Conservation (phyloP, 208 protist species). For the Trypanosoma boissoni region DNA sequence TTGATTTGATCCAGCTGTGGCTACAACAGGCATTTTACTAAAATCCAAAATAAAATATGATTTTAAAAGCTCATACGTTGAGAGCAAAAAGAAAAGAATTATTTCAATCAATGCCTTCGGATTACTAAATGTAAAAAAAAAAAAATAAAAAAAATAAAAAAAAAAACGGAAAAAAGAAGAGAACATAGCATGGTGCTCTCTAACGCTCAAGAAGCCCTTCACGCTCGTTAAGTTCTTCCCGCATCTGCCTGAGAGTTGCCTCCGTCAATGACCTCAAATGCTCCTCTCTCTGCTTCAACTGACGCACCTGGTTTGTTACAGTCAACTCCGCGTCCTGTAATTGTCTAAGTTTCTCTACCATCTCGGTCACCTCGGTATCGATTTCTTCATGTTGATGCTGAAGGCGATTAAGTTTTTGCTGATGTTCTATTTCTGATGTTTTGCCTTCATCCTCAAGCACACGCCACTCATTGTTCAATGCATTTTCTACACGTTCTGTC, state of each 20-base stretch:
- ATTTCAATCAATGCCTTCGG: neutral
- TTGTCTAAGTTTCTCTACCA: constrained; percentile 21
- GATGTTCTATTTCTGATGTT: constrained; percentile 21
- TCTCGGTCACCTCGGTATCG: constrained; percentile 13
- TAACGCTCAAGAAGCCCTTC: constrained; percentile 17
- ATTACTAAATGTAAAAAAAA: constrained; percentile 10
- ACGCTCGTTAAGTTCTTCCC: constrained; percentile 26
- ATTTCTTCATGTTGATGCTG: constrained; percentile 25
- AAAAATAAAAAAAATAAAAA: constrained; percentile 5
- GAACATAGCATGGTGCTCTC: neutral
- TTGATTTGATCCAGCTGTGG: constrained; percentile 15
- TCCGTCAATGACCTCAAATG: constrained; percentile 21
- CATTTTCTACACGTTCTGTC: constrained; percentile 23
- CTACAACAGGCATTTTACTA: constrained; percentile 18
- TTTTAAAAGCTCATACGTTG: neutral
- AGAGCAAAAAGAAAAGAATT: neutral
- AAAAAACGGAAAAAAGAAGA: constrained; percentile 17
- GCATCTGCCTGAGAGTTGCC: constrained; percentile 28
- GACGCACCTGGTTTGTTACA: constrained; percentile 21
- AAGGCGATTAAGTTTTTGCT: constrained; percentile 21
- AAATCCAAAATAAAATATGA: neutral
- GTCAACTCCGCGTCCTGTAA: constrained; percentile 30
- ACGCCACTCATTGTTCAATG: constrained; percentile 30
- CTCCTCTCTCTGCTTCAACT: constrained; percentile 25
- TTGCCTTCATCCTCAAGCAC: constrained; percentile 20